Evolutionary conservation across 2,329 filamentous ascomycete species (phyloP).

Genomic region (Neofusicoccum kwambonambiense): DNA sequence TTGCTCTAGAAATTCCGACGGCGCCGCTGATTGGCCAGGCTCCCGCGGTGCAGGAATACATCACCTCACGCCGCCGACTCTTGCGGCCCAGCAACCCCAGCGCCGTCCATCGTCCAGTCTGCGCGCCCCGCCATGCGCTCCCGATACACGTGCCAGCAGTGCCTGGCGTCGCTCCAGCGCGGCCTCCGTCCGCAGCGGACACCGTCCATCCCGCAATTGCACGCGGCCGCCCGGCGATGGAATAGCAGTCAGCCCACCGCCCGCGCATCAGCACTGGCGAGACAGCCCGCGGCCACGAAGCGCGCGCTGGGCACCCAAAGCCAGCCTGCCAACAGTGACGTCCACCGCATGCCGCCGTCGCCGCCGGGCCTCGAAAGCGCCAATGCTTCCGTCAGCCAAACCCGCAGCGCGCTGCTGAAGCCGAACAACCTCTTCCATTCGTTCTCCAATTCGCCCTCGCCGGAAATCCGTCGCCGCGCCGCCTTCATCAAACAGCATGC

Average conservation of each 20-base stretch:
- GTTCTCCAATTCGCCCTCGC: slow-evolving; percentile 83
- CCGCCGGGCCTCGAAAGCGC: slow-evolving; percentile 25
- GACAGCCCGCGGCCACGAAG: slow-evolving; percentile 26
- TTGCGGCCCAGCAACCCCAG: not conserved
- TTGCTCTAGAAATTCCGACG: slow-evolving; percentile 5
- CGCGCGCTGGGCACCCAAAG: slow-evolving; percentile 5
- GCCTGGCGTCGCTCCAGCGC: slow-evolving; percentile 34
- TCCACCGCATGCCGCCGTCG: slow-evolving; percentile 37
- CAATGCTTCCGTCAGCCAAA: slow-evolving; percentile 23
- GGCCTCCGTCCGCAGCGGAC: slow-evolving; percentile 26
- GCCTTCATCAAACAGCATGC: slow-evolving; percentile 92
- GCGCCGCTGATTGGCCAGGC: slow-evolving; percentile 8
- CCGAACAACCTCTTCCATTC: slow-evolving; percentile 90
- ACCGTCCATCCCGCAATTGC: slow-evolving; percentile 24
- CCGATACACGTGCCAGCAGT: slow-evolving; percentile 42
- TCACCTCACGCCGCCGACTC: slow-evolving; percentile 9
- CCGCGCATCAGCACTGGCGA: slow-evolving; percentile 21
- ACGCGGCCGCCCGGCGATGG: slow-evolving; percentile 25
- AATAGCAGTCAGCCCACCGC: slow-evolving; percentile 35
- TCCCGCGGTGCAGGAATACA: slow-evolving; percentile 9
- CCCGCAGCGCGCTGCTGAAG: slow-evolving; percentile 48
- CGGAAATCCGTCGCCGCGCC: slow-evolving; percentile 81
- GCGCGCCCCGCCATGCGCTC: slow-evolving; percentile 33
- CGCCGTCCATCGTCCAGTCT: not conserved
- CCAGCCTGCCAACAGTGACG: slow-evolving; percentile 24